Base-by-base conservation (phyloP, 2,329 filamentous ascomycete genomes). In the Sphaerulina vaccinii region DNA sequence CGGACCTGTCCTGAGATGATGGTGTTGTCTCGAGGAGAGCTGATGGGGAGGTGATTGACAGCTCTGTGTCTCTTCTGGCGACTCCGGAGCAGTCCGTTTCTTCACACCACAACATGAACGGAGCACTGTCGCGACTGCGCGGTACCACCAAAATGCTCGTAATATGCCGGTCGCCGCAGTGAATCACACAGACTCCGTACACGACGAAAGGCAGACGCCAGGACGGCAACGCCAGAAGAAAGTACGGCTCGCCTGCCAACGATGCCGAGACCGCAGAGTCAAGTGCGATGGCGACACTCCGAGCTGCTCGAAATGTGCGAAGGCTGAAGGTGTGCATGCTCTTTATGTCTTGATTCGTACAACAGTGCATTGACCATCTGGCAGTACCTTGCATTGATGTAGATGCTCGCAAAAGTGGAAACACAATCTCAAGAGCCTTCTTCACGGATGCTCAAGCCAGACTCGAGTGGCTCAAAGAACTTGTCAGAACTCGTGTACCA, bases 221-320 rank as follows among this genome's bases (percentile, higher is more conserved):
- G 39, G 16, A 15, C 7, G 13, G 18, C 22, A 3, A 2, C 39
- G 39, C 13, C 39, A 29, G 22, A 46, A 46, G 29, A 49, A 49
- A 29, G 47, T 49, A 8, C 37, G 47, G 3, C 29, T 49, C 3
- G 47, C 47, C 10, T 49, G 47, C 29, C 47, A 49, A 33, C 21
- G 47, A 42, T 49, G 47, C 32, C 15, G 47, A 16, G 47, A 49
- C 16, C 37, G 47, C 37, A 42, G 47, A n/a, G 42, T 49, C 38
- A 49, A 49, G 22, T 49, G 47, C 36, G 47, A 49, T 21, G 47
- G 47, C 13, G 29, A 40, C 13, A 32, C 39, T 27, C 47, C 47
- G 21, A 42, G 37, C 23, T 49, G 47, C 37, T 49, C 47, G 19
- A 49, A 49, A 24, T 49, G 47, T 32, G 37, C 27, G 16, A 49